Base-by-base conservation (phyloP, 2,329 filamentous ascomycete genomes). In the Fusarium sp. region DNA sequence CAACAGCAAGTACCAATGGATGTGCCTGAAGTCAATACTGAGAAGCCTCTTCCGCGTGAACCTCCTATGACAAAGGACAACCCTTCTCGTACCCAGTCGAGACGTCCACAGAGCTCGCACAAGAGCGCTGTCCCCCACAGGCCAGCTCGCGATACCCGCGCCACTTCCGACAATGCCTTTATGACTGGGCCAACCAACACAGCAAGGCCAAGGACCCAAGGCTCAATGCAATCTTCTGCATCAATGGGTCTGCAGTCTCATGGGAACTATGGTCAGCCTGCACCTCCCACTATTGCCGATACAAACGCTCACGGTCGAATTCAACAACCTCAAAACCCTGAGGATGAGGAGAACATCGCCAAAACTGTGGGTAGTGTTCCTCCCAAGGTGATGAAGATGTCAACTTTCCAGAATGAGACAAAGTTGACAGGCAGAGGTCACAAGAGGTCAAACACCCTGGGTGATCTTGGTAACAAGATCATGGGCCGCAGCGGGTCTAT, bases 221-320 rank as follows among this genome's bases (percentile, higher is more conserved):
- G 93, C 56, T 96, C 95, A 5, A 90, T 96, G 86, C 88, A 90
- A 67, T 93, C 92, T 25, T 86, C 86, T 44, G 87, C 80, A 81
- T 88, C 96, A 56, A 92, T 93, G 73, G 94, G 92, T 56, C 78
- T 86, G 40, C 80, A 84, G 79, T 74, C 90, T 88, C 93, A 81
- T 92, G 93, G 65, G 56, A 83, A 81, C 53, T 98, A 98, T 81
- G 94, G 94, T 73, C 94, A 97, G 82, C 96, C 96, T 54, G 92
- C 92, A 50, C 94, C 94, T 62, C 95, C 96, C 35, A 91, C 94
- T 53, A 92, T 98, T 68, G 95, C 95, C 54, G 92, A 93, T 75
- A 96, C 95, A 59, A 97, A 96, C 81, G 95, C 90, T 8, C 93
- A 97, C 81, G 96, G 95, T 72, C 93, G 93, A 72, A 94, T 98